Conservation (phyloP, 345 rosid species). For the Psidium friedrichsthalianum region DNA sequence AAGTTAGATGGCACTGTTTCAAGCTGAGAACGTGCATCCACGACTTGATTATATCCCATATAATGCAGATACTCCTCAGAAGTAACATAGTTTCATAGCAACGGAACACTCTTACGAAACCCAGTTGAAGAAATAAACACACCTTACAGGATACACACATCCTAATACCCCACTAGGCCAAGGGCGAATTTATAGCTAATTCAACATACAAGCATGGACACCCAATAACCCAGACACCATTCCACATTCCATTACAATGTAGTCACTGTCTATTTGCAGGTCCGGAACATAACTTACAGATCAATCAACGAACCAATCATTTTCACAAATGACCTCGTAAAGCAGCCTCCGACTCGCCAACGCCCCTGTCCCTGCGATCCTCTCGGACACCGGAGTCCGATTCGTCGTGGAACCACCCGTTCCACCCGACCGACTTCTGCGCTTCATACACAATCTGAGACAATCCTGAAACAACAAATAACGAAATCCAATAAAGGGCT, state of each 20-base stretch:
- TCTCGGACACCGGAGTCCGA: slow-evolving; percentile 37
- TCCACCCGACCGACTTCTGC: slow-evolving; percentile 68
- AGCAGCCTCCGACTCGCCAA: slow-evolving; percentile 28
- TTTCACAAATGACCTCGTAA: slow-evolving; percentile 1
- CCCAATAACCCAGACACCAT: background rate
- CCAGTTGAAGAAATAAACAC: background rate
- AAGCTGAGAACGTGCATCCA: background rate
- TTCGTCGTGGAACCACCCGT: slow-evolving; percentile 72
- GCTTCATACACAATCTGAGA: slow-evolving; percentile 60
- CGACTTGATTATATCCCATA: background rate
- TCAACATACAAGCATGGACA: background rate
- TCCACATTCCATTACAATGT: background rate
- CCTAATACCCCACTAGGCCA: background rate
- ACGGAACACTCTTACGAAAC: background rate
- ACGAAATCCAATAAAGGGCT: background rate
- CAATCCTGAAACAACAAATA: slow-evolving; percentile 27
- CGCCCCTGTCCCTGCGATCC: slow-evolving; percentile 3
- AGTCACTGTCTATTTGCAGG: background rate
- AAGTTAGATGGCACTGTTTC: background rate
- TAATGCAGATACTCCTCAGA: background rate
- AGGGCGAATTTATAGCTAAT: background rate
- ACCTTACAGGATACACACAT: background rate
- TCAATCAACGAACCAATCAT: too few relatives aligned
- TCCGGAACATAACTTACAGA: background rate
- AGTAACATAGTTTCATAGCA: background rate